phyloP scores from a whole-genome alignment of 495 filamentous ascomycete genomes.

The Penicillium cosmopolitanum region DNA sequence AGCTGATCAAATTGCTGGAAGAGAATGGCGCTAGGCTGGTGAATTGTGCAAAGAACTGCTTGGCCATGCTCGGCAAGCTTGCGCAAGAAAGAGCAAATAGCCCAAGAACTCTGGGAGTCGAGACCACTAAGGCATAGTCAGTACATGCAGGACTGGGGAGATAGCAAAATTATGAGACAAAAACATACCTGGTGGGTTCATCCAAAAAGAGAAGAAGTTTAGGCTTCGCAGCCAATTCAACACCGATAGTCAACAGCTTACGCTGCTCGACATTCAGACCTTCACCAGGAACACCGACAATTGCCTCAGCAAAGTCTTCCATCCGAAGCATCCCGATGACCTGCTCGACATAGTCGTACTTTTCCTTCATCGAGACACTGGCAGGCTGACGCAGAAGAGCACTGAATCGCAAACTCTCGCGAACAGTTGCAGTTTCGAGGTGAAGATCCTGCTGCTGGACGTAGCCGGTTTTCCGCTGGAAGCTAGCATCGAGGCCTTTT shows the following conservation, averaged over 20 bases:
- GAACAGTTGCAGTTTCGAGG: slow-evolving; percentile 78
- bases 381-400: slow-evolving; percentile 85
- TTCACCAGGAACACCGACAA: slow-evolving; percentile 83
- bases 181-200: slow-evolving; percentile 64
- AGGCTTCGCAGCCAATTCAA: slow-evolving; percentile 85
- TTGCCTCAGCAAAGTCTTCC: slow-evolving; percentile 82
- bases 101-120: slow-evolving; percentile 70
- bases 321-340: slow-evolving; percentile 89
- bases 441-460: slow-evolving; percentile 95
- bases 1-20: slow-evolving; percentile 93
- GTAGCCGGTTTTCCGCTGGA: slow-evolving; percentile 93
- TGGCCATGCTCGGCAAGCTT: slow-evolving; percentile 87
- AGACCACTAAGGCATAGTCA: slow-evolving; percentile 63
- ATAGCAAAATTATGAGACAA: slow-evolving; percentile 29
- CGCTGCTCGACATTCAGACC: slow-evolving; percentile 87
- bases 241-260: slow-evolving; percentile 82
- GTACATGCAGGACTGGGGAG: not conserved
- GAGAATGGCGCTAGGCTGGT: slow-evolving; percentile 89
- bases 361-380: slow-evolving; percentile 68
- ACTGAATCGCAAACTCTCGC: slow-evolving; percentile 81
- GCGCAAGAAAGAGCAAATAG: slow-evolving; percentile 78
- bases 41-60: slow-evolving; percentile 91
- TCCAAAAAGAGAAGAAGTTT: slow-evolving; percentile 72
- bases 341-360: slow-evolving; percentile 87
- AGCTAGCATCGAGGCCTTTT: slow-evolving; percentile 64